Base-by-base conservation (phyloP, 2,329 filamentous ascomycete species). In the Penicillium sp. region DNA sequence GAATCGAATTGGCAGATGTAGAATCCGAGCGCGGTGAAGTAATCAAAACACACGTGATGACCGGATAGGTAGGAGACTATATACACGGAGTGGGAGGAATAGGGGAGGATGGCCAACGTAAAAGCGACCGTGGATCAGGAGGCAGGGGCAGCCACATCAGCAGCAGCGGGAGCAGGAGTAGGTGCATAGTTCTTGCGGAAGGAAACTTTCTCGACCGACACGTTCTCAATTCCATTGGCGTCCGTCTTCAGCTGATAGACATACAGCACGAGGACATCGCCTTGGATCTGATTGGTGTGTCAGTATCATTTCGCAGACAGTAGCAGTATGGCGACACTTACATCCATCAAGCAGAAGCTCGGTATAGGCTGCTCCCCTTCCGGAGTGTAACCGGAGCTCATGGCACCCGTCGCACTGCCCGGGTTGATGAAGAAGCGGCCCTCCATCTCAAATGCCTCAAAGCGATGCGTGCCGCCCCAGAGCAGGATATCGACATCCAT, bases 301-400 rank as follows among this genome's bases (percentile, higher is more conserved):
- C 40, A 62, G 57, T 50, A 13, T 28, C 37, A 27, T 8, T 8
- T 4, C 4, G 23, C 18, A 33, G 0, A n/a, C 1, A 10, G n/a
- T 24, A 9, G 42, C n/a, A 33, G 44, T 38, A 44, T 47, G 9
- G 23, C 13, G 12, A 38, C 40, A 86, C 89, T 76, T 71, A 96
- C 91, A 80, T 97, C 92, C 92, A 97, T 96, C 70, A 97, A 74
- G 66, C 93, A 95, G 72, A 97, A 96, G 68, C 90, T 95, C 24
- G 92, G 92, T 49, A 84, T 85, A 23, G 87, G 87, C 47, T 92
- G 87, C 65, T 88, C 80, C 28, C 74, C 78, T 38, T 78, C 77
- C 2, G 74, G 66, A 75, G 79, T 81, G 73, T 78, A 82, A 12
- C 77, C 76, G 10, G 79, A 81, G 51, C 77, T 82, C 70, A 83